Evolutionary conservation across 306 rosid species (phyloP), one percentile per base, ranked within the genome.

Genomic region (Sophora flavescens): DNA sequence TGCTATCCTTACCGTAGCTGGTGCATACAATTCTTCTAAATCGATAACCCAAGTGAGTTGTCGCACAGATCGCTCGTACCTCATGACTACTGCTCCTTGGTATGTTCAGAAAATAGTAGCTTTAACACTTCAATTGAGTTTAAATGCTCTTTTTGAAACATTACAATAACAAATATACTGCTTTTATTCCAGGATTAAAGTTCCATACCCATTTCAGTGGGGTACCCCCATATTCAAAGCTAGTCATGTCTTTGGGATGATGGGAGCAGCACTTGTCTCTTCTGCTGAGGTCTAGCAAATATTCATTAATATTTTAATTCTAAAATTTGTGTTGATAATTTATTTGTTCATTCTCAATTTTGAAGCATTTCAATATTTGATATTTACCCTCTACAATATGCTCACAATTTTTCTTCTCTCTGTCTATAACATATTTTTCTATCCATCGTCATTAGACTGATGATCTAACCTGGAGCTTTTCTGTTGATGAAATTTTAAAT

Each of bases 191-290:
- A 95, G 98, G 98, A 78, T 95, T 78, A 89, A 70, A 78, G 18
- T 83, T 78, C 97, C 98, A 18, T 92, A 92, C 77, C 97, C 98
- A 4, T 92, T 95, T 82, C 97, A 95, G 83, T 95, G 96, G 96
- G 98, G 97, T 75, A 86, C 91, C 56, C 98, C 98, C 2, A 92
- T 95, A 82, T 95, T 95, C 83, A 91, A 84, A 74, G 98, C 98
- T 3, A 87, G 96, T 85, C 97, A 92, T 79, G 96, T 89, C 68
- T 95, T 95, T 52, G 98, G 93, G 77, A 92, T 95, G 97, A 89
- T 92, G 87, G 98, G 98, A 8, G 97, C 98, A 32, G 94, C 97
- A 42, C 88, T 95, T 42, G 98, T 95, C 68, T 63, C 97, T 15
- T 86, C 96, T 48, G 96, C 96, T 1, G 98, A 95, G 96, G 98